Evolutionary conservation across 2,329 filamentous ascomycete species (phyloP), one percentile per base, ranked within the genome.

Genomic region (Alternaria burnsii): DNA sequence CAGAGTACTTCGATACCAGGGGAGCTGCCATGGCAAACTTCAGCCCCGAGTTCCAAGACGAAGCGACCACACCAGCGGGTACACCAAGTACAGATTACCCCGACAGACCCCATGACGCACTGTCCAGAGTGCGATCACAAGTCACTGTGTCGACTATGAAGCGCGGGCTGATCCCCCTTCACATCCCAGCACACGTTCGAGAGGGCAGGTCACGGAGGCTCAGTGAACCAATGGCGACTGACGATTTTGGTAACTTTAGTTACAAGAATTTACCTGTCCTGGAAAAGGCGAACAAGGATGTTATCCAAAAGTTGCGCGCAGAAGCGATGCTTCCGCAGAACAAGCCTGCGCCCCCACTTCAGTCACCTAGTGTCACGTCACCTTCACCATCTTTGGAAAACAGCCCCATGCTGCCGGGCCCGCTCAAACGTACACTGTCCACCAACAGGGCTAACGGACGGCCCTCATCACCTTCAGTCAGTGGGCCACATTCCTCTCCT

Each of bases 231-330:
- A 89, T 94, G 16, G 87, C 88, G 32, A 86, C 90, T 0, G 95
- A 99, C 77, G 96, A 99, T 76, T 99, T 99, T 82, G 95, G 95
- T 32, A 93, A 88, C 64, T 99, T 99, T 79, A 88, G 93, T 40
- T 99, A 97, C 84, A 99, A 99, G 82, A 99, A 99, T 71, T 82
- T 99, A 50, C 94, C 94, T 0, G 94, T 98, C 20, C 84, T 99
- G 18, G 95, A 98, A 72, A 98, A 97, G 78, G 95, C 95, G 55
- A 99, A 99, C 80, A 99, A 99, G 76, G 95, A 99, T 72, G 93
- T 98, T 30, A 97, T 99, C 32, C 94, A 98, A 72, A 98, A 98
- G 77, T 84, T 99, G 58, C 89, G 94, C 11, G 93, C 94, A 22
- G 94, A 98, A 78, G 94, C 95, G 3, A 85, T 97, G 81, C 93